A percentile compares a stretch with the other conserved stretches of the same genome.
Evolutionary conservation across 1,139 yeast species (phyloP).

Genomic region (Pichiaceae sp.): DNA sequence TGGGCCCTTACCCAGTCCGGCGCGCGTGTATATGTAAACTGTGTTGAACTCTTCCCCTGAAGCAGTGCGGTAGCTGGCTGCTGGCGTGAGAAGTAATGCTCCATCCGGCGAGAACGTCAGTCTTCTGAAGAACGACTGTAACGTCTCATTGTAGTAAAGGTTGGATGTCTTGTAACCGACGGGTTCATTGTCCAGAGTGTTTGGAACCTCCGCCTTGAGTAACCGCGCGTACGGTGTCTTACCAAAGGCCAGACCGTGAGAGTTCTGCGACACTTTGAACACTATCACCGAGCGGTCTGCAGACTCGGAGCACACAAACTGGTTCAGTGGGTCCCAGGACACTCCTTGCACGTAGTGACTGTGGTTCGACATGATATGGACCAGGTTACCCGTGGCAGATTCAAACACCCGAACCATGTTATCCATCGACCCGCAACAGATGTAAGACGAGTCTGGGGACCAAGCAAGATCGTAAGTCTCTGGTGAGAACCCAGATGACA

Average conservation of each 20-base stretch:
- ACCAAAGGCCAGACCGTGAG: background rate
- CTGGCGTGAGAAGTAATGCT: constrained; percentile 65
- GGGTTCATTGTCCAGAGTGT: background rate
- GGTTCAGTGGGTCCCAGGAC: constrained; percentile 83
- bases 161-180: constrained; percentile 27
- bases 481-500: constrained; percentile 28
- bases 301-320: constrained; percentile 76
- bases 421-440: constrained; percentile 91
- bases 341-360: constrained; percentile 92
- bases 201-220: constrained; percentile 37
- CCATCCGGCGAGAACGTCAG: constrained; percentile 90
- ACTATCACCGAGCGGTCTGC: constrained; percentile 80
- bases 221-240: background rate
- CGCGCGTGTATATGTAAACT: constrained; percentile 67
- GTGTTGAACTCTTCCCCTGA: constrained; percentile 42
- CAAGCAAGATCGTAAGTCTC: constrained; percentile 88
- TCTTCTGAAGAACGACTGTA: constrained; percentile 84
- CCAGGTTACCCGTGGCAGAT: constrained; percentile 47
- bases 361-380: constrained; percentile 64
- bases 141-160: constrained; percentile 75
- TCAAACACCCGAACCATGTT: constrained; percentile 66
- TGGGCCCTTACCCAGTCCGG: constrained; percentile 61
- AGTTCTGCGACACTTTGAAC: constrained; percentile 31
- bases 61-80: constrained; percentile 49
- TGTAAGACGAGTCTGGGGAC: constrained; percentile 73